phyloP scores from a whole-genome alignment of 306 rosid genomes.

The Trichosanthes cucumerina region DNA sequence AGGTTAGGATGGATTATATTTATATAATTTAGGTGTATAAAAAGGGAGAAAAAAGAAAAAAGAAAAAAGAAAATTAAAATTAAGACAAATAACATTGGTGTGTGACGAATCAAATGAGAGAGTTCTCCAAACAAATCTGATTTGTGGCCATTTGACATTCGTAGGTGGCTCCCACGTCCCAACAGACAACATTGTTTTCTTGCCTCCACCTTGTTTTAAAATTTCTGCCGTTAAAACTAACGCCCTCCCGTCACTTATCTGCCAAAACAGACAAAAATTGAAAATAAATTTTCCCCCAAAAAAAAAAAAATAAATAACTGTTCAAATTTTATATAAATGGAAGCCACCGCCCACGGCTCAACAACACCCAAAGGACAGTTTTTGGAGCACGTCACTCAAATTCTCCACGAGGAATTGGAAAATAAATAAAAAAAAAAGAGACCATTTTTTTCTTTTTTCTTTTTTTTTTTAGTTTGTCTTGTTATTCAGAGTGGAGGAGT shows the following conservation, averaged over 20 bases:
- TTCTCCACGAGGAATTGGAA: not conserved
- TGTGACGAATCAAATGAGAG: not conserved
- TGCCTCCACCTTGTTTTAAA: slow-evolving; percentile 9
- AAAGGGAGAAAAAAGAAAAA: too few relatives aligned
- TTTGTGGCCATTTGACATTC: not conserved
- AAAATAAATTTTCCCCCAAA: not conserved
- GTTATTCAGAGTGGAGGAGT: slow-evolving; percentile 8
- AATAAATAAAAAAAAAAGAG: not conserved
- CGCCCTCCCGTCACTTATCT: slow-evolving; percentile 2
- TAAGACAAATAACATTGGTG: too few relatives aligned
- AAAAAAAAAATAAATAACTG: not conserved
- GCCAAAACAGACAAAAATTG: not conserved
- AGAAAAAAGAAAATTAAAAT: too few relatives aligned
- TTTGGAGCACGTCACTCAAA: not conserved
- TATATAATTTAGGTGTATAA: too few relatives aligned
- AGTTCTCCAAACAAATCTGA: not conserved
- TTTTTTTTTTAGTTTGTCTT: not conserved
- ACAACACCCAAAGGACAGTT: not conserved
- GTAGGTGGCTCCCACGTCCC: slow-evolving; percentile 6
- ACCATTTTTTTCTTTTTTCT: not conserved
- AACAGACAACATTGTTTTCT: slow-evolving; percentile 7
- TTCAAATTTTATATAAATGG: not conserved
- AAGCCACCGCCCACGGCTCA: slow-evolving; percentile 1
- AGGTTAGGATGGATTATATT: too few relatives aligned
- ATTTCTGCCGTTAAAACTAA: not conserved